Percentiles rank a stretch among this genome's conserved stretches.
Evolutionary conservation across 768 basidiomycete genomes (phyloP).

Genomic region (Gelatoporia subvermispora): DNA sequence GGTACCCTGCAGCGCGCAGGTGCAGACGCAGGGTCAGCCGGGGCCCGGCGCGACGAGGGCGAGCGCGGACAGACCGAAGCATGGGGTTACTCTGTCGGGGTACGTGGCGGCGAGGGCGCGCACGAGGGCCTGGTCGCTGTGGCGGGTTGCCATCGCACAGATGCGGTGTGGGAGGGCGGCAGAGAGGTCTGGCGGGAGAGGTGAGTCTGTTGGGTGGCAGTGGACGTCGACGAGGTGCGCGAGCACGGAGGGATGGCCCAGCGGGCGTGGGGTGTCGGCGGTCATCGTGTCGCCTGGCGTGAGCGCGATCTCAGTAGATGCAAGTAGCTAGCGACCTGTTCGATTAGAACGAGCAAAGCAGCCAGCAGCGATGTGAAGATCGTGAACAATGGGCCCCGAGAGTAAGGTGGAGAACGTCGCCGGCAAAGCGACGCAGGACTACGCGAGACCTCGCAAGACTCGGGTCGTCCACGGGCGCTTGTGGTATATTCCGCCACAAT

Average conservation of each 20-base stretch:
- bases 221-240: constrained; percentile 81
- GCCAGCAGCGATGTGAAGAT: background rate
- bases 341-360: background rate
- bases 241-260: constrained; percentile 35
- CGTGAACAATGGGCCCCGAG: background rate
- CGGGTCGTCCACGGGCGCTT: background rate
- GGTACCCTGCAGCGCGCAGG: constrained; percentile 56
- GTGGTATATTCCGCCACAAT: constrained; percentile 1
- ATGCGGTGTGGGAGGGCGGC: constrained; percentile 57
- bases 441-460: background rate
- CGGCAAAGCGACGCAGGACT: background rate
- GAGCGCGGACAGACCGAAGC: constrained; percentile 60
- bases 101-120: constrained; percentile 53
- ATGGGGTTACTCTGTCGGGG: constrained; percentile 73
- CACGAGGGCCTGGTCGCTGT: constrained; percentile 69
- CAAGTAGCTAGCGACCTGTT: too few relatives aligned
- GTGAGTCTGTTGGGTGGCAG: constrained; percentile 87
- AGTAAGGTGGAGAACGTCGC: background rate
- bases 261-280: background rate
- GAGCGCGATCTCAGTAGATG: too few relatives aligned
- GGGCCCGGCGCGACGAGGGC: constrained; percentile 2
- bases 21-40: background rate
- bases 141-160: constrained; percentile 76
- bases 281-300: background rate
- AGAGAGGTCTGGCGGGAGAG: constrained; percentile 44